These are phyloP conservation scores for Aspergillus sclerotiicarbonarius DNA, from an alignment of 495 filamentous ascomycete genomes.

Conservation along the genomic window DNA sequence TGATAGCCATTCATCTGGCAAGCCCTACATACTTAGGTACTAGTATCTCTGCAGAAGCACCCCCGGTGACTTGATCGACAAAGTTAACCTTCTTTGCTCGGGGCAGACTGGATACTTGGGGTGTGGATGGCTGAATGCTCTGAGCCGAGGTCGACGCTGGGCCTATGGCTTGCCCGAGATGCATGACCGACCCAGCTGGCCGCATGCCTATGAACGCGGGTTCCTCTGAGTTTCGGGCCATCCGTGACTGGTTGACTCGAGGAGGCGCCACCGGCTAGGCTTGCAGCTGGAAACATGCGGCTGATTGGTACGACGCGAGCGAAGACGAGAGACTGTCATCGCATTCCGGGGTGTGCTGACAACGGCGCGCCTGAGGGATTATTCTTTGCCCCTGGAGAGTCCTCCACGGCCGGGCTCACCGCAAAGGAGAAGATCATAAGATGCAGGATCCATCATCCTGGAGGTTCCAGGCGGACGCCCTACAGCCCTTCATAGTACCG, in stretches of 20 bases:
- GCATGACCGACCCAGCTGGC: background rate
- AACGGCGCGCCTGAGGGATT: background rate
- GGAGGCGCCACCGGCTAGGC: background rate
- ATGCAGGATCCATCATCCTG: background rate
- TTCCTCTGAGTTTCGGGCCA: constrained; percentile 6
- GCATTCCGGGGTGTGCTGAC: background rate
- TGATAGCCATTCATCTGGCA: too few species aligned
- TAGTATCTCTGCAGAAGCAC: too few species aligned
- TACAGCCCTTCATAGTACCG: background rate
- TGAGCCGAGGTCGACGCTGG: background rate
- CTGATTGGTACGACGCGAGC: background rate
- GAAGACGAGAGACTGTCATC: background rate
- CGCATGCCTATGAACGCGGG: constrained; percentile 4
- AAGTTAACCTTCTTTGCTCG: background rate
- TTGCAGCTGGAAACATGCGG: background rate
- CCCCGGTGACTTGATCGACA: too few species aligned
- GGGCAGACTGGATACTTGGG: background rate
- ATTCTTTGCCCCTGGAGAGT: background rate
- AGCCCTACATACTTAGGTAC: too few species aligned
- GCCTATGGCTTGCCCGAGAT: background rate
- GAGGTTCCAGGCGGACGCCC: too few species aligned
- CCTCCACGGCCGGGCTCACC: background rate
- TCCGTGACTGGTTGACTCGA: constrained; percentile 1
- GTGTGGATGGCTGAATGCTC: background rate
- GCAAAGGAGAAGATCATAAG: background rate